These are phyloP conservation scores for Hirschfeldia incana DNA, from an alignment of 345 rosid species.

Conservation along the genomic window DNA sequence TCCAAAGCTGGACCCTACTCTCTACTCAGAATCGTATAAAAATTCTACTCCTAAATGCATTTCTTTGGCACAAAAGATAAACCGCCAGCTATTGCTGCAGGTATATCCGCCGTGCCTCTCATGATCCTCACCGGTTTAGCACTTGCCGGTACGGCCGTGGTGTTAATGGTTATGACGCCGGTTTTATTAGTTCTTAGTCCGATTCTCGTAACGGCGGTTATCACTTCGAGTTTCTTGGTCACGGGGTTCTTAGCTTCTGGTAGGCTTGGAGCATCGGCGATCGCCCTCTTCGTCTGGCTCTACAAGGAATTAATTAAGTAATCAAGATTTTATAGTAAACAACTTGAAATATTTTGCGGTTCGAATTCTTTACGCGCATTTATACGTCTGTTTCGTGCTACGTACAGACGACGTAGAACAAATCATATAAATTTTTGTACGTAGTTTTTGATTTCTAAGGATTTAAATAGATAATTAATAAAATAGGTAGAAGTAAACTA, in stretches of 20 bases:
- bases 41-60: conserved; percentile 20
- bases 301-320: conserved; percentile 49
- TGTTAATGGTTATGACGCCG: conserved; percentile 60
- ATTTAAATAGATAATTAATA: neutral
- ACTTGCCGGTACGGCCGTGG: conserved; percentile 61
- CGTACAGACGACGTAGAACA: neutral
- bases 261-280: conserved; percentile 63
- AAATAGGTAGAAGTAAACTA: neutral
- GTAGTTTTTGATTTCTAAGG: neutral
- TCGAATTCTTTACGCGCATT: neutral
- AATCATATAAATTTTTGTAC: neutral
- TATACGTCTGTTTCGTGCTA: neutral
- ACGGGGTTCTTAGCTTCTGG: conserved; percentile 71
- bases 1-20: conserved; percentile 22
- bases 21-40: neutral
- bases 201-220: conserved; percentile 67
- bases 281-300: conserved; percentile 72
- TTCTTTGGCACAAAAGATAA: neutral
- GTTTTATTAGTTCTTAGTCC: conserved; percentile 71
- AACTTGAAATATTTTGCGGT: neutral
- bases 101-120: conserved; percentile 62
- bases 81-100: conserved; percentile 43
- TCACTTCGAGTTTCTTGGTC: conserved; percentile 46
- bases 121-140: conserved; percentile 62
- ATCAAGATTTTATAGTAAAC: neutral